Percentiles rank a stretch among this genome's conserved stretches.
Evolutionary conservation across 2,329 filamentous ascomycete species (phyloP).

Genomic region (Blastomyces silverae): DNA sequence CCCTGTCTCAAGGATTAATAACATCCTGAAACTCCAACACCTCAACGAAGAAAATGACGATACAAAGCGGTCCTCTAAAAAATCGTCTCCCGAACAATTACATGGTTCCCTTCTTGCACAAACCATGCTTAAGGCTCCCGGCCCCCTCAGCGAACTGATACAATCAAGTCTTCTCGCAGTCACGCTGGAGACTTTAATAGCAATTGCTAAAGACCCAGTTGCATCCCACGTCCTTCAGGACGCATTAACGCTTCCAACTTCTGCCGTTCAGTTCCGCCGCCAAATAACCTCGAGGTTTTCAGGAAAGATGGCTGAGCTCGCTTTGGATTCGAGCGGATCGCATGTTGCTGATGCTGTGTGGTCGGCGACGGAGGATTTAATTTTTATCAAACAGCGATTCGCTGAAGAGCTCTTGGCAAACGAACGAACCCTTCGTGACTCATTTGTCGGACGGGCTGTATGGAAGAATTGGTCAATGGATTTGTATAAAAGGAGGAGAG

Average conservation of each 20-base stretch:
- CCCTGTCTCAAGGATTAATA: slow-evolving; percentile 47
- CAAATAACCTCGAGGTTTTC: slow-evolving; percentile 59
- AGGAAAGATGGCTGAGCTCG: slow-evolving; percentile 54
- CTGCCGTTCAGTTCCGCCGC: slow-evolving; percentile 52
- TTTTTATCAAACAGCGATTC: slow-evolving; percentile 61
- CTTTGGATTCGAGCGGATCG: slow-evolving; percentile 56
- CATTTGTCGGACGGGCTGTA: slow-evolving; percentile 58
- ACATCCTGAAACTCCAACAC: slow-evolving; percentile 54
- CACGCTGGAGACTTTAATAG: slow-evolving; percentile 50
- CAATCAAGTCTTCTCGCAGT: slow-evolving; percentile 64
- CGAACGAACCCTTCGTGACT: slow-evolving; percentile 57
- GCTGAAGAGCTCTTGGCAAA: slow-evolving; percentile 56
- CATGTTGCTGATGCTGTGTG: slow-evolving; percentile 63
- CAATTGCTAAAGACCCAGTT: slow-evolving; percentile 57
- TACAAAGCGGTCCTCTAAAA: slow-evolving; percentile 42
- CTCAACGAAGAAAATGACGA: slow-evolving; percentile 44
- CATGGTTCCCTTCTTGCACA: slow-evolving; percentile 80
- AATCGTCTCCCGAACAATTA: slow-evolving; percentile 48
- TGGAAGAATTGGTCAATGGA: slow-evolving; percentile 73
- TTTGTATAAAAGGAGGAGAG: slow-evolving; percentile 56
- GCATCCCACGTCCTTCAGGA: slow-evolving; percentile 59
- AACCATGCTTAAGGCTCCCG: slow-evolving; percentile 67
- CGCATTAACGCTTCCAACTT: slow-evolving; percentile 51
- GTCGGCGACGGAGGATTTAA: slow-evolving; percentile 55
- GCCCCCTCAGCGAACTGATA: slow-evolving; percentile 60